A percentile compares a stretch with the other conserved stretches of the same genome.
Evolutionary conservation across 75 land plant genomes (phyloP).

Genomic region (Picea sitchensis): DNA sequence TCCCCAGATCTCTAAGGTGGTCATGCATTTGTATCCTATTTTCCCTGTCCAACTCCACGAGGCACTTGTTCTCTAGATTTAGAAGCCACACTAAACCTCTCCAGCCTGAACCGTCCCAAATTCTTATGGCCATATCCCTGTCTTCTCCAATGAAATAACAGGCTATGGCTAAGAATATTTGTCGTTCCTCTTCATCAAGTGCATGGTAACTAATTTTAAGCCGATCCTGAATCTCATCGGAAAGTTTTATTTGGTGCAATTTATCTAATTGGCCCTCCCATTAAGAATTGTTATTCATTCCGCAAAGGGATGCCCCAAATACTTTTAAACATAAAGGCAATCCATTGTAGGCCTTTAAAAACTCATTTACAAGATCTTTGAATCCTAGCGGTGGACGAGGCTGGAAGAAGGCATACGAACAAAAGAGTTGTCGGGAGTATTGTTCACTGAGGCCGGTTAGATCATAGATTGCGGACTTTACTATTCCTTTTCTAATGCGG

Average conservation of each 20-base stretch:
- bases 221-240: background rate
- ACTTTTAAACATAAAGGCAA: background rate
- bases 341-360: background rate
- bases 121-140: background rate
- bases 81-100: background rate
- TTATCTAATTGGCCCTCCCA: background rate
- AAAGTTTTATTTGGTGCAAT: background rate
- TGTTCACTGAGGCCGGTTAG: background rate
- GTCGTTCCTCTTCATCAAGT: background rate
- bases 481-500: background rate
- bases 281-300: background rate
- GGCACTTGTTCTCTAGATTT: conserved; percentile 4
- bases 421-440: background rate
- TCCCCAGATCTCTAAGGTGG: background rate
- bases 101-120: conserved; percentile 8
- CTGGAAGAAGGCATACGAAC: background rate
- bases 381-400: background rate
- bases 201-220: background rate
- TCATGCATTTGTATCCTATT: background rate
- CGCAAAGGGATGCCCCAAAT: background rate
- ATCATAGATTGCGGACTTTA: background rate
- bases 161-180: background rate
- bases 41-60: background rate
- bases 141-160: background rate
- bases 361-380: background rate